A percentile compares a stretch with the other conserved stretches of the same genome.
These are phyloP conservation scores for Hanseniaspora lindneri DNA, from an alignment of 805 yeast species.

Conservation along the genomic window DNA sequence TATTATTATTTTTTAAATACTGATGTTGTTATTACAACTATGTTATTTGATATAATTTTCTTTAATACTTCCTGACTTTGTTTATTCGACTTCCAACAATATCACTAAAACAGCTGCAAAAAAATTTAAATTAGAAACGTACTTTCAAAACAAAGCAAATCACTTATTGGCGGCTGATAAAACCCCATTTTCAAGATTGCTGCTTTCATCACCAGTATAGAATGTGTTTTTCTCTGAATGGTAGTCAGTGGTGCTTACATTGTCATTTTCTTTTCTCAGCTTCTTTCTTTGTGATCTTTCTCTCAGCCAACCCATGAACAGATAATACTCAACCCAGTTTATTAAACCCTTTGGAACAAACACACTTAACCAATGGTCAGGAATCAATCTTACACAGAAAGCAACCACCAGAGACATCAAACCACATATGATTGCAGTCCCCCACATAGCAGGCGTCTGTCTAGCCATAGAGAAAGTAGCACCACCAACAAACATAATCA, in stretches of 20 bases:
- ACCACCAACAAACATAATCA: slow-evolving; percentile 96
- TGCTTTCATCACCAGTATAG: slow-evolving; percentile 4
- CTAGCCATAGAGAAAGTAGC: slow-evolving; percentile 76
- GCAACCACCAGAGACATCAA: slow-evolving; percentile 73
- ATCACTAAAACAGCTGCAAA: too few relatives aligned
- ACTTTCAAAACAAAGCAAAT: too few relatives aligned
- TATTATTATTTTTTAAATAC: too few relatives aligned
- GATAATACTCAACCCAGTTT: slow-evolving; percentile 20
- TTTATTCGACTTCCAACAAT: too few relatives aligned
- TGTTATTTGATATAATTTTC: too few relatives aligned
- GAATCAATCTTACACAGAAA: slow-evolving; percentile 58
- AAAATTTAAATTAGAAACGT: too few relatives aligned
- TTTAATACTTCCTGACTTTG: too few relatives aligned
- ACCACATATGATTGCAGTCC: slow-evolving; percentile 72
- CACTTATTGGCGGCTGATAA: too few relatives aligned
- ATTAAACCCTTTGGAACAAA: slow-evolving; percentile 54
- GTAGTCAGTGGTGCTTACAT: not conserved
- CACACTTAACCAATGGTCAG: slow-evolving; percentile 61
- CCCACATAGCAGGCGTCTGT: slow-evolving; percentile 85
- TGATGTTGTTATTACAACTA: too few relatives aligned
- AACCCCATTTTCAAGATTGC: slow-evolving; percentile 11
- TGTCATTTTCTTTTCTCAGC: not conserved
- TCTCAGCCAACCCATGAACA: slow-evolving; percentile 15
- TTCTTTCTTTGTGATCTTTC: slow-evolving; percentile 3
- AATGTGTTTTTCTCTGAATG: not conserved